A percentile compares a stretch with the other conserved stretches of the same genome.
phyloP scores from a whole-genome alignment of 345 rosid genomes.

The Rhodomyrtus tomentosa region DNA sequence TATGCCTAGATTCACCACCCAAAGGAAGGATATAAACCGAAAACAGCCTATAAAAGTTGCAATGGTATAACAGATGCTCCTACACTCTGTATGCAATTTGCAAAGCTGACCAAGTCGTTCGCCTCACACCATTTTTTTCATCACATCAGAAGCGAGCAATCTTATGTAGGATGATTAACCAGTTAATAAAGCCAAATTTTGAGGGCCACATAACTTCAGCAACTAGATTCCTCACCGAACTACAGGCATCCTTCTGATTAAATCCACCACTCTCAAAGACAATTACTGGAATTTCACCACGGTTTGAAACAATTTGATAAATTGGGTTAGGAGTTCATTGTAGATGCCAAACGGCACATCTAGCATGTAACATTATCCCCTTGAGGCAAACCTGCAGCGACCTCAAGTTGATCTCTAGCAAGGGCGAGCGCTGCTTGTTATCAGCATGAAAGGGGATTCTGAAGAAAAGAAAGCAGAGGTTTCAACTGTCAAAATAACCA shows the following conservation, averaged over 20 bases:
- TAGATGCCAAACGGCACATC: background rate
- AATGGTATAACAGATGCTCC: background rate
- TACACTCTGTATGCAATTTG: background rate
- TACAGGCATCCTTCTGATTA: background rate
- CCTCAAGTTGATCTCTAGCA: background rate
- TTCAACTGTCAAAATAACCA: background rate
- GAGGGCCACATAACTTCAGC: background rate
- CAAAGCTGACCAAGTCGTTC: background rate
- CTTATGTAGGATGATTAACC: background rate
- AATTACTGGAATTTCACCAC: background rate
- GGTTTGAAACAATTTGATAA: background rate
- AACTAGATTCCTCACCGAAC: background rate
- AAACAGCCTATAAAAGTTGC: background rate
- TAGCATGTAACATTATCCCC: background rate
- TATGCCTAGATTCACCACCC: background rate
- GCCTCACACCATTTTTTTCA: background rate
- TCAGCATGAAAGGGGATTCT: background rate
- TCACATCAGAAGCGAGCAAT: background rate
- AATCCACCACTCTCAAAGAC: background rate
- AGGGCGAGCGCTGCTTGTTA: background rate
- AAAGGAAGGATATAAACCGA: background rate
- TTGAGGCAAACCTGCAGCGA: background rate
- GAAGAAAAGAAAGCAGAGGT: background rate
- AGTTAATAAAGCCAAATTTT: background rate
- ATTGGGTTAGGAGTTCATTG: background rate